Evolutionary conservation across 441 rosid species (phyloP).

Genomic region (Mallotus japonicus): DNA sequence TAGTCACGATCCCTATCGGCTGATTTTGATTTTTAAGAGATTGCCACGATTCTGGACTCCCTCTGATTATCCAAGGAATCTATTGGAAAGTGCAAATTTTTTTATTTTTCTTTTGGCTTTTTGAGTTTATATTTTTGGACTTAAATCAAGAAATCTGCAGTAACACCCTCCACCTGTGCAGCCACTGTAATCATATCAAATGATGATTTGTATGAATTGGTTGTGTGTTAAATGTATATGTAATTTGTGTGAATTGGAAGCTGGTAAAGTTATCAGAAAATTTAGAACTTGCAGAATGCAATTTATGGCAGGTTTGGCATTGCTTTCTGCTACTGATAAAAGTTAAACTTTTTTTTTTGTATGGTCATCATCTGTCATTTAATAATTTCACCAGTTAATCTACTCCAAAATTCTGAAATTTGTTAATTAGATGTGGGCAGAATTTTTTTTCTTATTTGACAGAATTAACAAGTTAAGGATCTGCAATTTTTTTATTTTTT

Average conservation of each 20-base stretch:
- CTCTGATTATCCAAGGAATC: background rate
- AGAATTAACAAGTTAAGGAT: background rate
- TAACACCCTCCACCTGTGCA: background rate
- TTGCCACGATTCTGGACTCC: slow-evolving; percentile 4
- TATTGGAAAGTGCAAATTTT: background rate
- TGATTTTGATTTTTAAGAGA: slow-evolving; percentile 4
- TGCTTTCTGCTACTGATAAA: slow-evolving; percentile 7
- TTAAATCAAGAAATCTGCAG: slow-evolving; percentile 8
- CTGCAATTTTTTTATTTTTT: background rate
- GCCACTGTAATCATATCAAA: background rate
- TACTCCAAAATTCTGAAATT: background rate
- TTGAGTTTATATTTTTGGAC: background rate
- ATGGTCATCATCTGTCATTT: background rate
- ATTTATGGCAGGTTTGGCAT: slow-evolving; percentile 10
- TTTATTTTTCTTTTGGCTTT: background rate
- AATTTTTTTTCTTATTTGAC: background rate
- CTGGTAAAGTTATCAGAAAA: background rate
- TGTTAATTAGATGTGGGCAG: background rate
- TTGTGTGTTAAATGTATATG: background rate
- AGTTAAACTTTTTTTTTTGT: background rate
- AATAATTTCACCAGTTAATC: background rate
- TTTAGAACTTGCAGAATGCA: background rate
- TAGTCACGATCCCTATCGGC: background rate
- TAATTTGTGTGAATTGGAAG: background rate
- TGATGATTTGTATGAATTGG: background rate